Conservation (phyloP, 495 filamentous ascomycete species). For the Lepidopterella palustris region DNA sequence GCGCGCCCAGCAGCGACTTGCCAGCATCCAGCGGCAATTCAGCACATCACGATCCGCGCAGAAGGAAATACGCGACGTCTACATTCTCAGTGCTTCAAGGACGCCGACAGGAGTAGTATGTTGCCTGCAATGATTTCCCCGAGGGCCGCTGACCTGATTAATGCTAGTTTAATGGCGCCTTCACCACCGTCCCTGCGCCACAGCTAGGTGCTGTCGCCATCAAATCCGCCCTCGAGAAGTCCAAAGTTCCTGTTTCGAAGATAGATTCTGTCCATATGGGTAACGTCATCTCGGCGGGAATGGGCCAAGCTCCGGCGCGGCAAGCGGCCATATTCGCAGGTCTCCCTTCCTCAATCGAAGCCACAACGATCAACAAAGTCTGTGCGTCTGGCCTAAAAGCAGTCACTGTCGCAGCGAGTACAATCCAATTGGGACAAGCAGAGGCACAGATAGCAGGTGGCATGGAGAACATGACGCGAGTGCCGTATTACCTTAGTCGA, state of each 20-base stretch:
- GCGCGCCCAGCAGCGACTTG: constrained; percentile 22
- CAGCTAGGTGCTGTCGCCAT: constrained; percentile 82
- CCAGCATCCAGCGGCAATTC: constrained; percentile 22
- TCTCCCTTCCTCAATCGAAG: constrained; percentile 68
- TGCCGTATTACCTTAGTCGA: constrained; percentile 84
- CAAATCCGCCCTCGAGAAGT: constrained; percentile 78
- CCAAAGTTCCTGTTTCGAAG: constrained; percentile 64
- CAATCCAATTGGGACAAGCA: constrained; percentile 82
- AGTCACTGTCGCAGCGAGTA: constrained; percentile 81
- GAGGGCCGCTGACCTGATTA: background rate
- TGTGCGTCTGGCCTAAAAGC: constrained; percentile 93
- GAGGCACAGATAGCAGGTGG: constrained; percentile 88
- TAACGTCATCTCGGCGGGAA: constrained; percentile 78
- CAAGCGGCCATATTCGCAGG: constrained; percentile 89
- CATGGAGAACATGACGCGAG: constrained; percentile 94
- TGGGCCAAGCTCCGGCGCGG: constrained; percentile 86
- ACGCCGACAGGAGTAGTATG: constrained; percentile 82
- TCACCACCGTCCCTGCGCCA: constrained; percentile 72
- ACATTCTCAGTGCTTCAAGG: constrained; percentile 80
- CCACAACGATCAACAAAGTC: constrained; percentile 93
- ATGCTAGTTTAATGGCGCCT: constrained; percentile 83
- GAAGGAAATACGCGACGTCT: constrained; percentile 77
- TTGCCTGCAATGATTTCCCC: background rate
- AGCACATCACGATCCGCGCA: constrained; percentile 14
- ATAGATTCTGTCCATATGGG: constrained; percentile 95